Evolutionary conservation across 495 filamentous ascomycete genomes (phyloP), one percentile per base, ranked within the genome.

Genomic region (Trichocladium uniseriatum): DNA sequence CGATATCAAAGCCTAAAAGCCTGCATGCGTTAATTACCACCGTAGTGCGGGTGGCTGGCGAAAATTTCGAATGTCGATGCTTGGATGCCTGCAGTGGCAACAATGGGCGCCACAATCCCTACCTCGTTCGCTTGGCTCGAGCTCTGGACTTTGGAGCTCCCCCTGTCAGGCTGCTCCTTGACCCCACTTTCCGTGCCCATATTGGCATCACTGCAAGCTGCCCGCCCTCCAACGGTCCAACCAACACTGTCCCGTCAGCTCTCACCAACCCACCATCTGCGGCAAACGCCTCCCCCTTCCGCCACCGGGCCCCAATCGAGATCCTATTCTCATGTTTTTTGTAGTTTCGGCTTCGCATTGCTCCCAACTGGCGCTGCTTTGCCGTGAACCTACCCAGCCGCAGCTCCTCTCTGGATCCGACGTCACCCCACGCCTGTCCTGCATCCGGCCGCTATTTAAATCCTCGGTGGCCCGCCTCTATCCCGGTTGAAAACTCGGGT

Each of bases 241-340:
- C 47, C 43, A 31, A 21, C 38, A 22, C 29, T 11, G 24, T 22
- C 38, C 21, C 36, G 45, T 48, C 38, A 49, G 47, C 47, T 37
- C 39, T 43, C 47, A 37, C 39, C 31, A 49, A 37, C 47, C 38
- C 16, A 28, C 43, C 46, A 38, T 50, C 49, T 55, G 56, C 56
- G 45, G 42, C 56, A 43, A 56, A 55, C 52, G 52, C 56, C 52
- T 55, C 56, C 56, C 52, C 56, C 56, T 59, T 58, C 51, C 37
- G 40, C 43, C 52, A 43, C 43, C 44, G 5, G 31, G 34, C 18
- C 16, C 15, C 34, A 6, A 14, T 34, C 18, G 27, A 18, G 32
- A 38, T 51, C 42, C 48, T 51, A 38, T 49, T 38, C 28, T 44
- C 31, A 28, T 48, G 34, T 13, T 48, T 34, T 43, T 38, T 52